Evolutionary conservation across 768 basidiomycete genomes (phyloP).

Genomic region (Pisolithus orientalis): DNA sequence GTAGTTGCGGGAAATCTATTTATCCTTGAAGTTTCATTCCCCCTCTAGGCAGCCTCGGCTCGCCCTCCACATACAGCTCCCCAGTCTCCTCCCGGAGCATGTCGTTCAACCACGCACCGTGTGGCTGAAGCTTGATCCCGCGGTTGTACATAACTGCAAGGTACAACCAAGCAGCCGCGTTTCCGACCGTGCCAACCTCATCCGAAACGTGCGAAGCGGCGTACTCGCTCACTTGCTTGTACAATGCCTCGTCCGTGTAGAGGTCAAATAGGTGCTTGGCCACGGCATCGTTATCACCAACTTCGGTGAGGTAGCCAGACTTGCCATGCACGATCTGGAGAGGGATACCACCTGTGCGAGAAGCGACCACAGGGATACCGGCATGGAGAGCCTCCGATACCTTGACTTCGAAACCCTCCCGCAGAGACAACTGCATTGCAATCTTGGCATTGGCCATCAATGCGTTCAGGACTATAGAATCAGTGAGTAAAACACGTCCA

Average conservation of each 20-base stretch:
- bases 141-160: slow-evolving; percentile 77
- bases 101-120: slow-evolving; percentile 84
- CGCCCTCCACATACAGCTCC: slow-evolving; percentile 58
- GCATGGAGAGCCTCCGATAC: slow-evolving; percentile 93
- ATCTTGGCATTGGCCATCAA: slow-evolving; percentile 87
- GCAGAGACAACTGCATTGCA: slow-evolving; percentile 84
- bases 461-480: slow-evolving; percentile 65
- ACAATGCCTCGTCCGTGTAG: slow-evolving; percentile 66
- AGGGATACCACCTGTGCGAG: slow-evolving; percentile 87
- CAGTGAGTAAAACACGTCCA: slow-evolving; percentile 6
- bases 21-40: slow-evolving; percentile 38
- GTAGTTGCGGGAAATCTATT: slow-evolving; percentile 20
- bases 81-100: slow-evolving; percentile 70
- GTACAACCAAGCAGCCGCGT: slow-evolving; percentile 59
- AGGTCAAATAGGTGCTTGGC: slow-evolving; percentile 73
- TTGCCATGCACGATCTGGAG: slow-evolving; percentile 85
- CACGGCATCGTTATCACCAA: slow-evolving; percentile 70
- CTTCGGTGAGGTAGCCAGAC: slow-evolving; percentile 78
- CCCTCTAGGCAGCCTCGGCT: slow-evolving; percentile 67
- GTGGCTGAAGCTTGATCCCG: slow-evolving; percentile 71
- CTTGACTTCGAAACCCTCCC: slow-evolving; percentile 97
- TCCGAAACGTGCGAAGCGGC: slow-evolving; percentile 76
- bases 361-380: slow-evolving; percentile 81
- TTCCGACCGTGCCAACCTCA: slow-evolving; percentile 81
- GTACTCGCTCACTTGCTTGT: slow-evolving; percentile 55